phyloP scores from a whole-genome alignment of 148 eudicot species.

The Diospyros lotus region DNA sequence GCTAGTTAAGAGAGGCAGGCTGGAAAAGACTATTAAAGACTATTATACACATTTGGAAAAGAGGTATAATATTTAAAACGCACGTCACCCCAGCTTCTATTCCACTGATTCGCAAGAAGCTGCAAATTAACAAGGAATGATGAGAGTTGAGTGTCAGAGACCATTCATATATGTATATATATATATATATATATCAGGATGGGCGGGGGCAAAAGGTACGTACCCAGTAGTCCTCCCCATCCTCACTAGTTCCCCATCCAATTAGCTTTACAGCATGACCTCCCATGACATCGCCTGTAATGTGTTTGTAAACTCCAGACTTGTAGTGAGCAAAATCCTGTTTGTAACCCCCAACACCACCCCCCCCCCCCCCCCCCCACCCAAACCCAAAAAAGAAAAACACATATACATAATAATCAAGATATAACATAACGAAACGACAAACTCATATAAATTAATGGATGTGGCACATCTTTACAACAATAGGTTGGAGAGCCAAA shows the following conservation, averaged over 20 bases:
- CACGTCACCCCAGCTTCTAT: slow-evolving; percentile 95
- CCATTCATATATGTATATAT: neutral
- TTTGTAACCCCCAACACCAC: no score
- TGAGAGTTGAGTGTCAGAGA: no score
- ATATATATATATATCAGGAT: no score
- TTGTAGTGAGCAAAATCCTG: slow-evolving; percentile 97
- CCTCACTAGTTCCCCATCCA: slow-evolving; percentile 89
- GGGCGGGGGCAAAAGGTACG: neutral
- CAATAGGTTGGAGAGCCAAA: neutral
- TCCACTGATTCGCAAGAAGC: slow-evolving; percentile 97
- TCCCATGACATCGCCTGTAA: slow-evolving; percentile 65
- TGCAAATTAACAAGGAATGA: slow-evolving; percentile 24
- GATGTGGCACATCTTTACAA: no score
- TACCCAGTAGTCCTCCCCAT: slow-evolving; percentile 97
- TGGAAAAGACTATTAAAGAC: neutral
- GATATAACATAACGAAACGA: neutral
- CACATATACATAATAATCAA: neutral
- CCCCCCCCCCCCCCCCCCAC: no score
- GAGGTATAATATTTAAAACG: slow-evolving; percentile 21
- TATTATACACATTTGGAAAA: neutral
- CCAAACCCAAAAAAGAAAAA: neutral
- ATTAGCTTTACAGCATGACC: slow-evolving; percentile 98
- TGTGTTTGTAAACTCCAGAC: slow-evolving; percentile 86
- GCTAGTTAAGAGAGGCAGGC: neutral
- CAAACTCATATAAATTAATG: neutral